phyloP scores from a whole-genome alignment of 2,329 filamentous ascomycete genomes.

The Mycogone perniciosa region DNA sequence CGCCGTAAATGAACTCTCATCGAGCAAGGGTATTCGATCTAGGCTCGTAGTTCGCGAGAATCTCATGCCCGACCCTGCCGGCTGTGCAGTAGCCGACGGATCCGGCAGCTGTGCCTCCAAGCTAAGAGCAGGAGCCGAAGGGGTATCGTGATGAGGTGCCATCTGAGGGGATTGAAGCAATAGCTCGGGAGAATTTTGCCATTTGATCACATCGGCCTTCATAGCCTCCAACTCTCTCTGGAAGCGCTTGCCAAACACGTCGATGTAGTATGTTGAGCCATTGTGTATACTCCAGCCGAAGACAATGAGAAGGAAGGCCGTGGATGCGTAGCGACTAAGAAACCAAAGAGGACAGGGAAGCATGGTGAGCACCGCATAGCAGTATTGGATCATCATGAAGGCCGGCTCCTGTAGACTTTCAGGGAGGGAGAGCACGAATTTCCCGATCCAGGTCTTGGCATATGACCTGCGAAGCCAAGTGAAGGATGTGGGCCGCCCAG shows the following conservation, averaged over 20 bases:
- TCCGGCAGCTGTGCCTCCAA: constrained; percentile 15
- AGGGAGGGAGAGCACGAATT: constrained; percentile 73
- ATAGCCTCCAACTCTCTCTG: constrained; percentile 91
- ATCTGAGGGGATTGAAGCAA: constrained; percentile 31
- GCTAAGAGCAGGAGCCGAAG: constrained; percentile 10
- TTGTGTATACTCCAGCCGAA: constrained; percentile 97
- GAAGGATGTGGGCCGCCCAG: constrained; percentile 90
- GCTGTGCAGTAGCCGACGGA: constrained; percentile 14
- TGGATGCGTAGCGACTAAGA: constrained; percentile 74
- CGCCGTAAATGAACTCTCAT: constrained; percentile 31
- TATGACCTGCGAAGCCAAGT: constrained; percentile 95
- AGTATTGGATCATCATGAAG: constrained; percentile 95
- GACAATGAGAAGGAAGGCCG: constrained; percentile 69
- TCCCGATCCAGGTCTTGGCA: constrained; percentile 81
- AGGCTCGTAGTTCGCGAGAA: constrained; percentile 29
- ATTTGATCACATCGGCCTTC: constrained; percentile 81
- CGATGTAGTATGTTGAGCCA: constrained; percentile 95
- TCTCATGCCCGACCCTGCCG: constrained; percentile 15
- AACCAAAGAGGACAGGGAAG: constrained; percentile 94
- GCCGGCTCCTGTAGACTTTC: constrained; percentile 71
- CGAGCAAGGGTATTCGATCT: constrained; percentile 53
- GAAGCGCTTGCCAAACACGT: constrained; percentile 94
- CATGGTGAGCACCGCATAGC: constrained; percentile 87
- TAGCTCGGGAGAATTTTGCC: constrained; percentile 60
- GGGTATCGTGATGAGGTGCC: constrained; percentile 23